These are phyloP conservation scores for Cystoderma amianthinum DNA, from an alignment of 768 basidiomycete genomes.

Conservation along the genomic window DNA sequence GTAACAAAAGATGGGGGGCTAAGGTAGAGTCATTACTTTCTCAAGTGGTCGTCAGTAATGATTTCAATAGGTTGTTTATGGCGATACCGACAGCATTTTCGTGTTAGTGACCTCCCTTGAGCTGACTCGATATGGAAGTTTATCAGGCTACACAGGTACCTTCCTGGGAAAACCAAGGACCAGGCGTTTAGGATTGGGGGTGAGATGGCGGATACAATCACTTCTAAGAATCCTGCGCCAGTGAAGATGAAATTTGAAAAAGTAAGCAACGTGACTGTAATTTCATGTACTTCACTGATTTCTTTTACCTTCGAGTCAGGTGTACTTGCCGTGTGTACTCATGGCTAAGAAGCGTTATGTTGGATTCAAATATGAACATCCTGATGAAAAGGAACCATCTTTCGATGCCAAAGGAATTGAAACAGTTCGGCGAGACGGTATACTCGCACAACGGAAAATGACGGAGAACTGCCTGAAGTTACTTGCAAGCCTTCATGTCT, in stretches of 20 bases:
- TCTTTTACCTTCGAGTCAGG: slow-evolving; percentile 39
- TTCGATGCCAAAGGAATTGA: slow-evolving; percentile 99
- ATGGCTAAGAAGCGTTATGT: slow-evolving; percentile 99
- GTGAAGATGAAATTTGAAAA: slow-evolving; percentile 98
- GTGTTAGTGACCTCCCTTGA: slow-evolving; percentile 30
- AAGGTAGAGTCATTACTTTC: slow-evolving; percentile 35
- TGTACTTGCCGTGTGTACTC: slow-evolving; percentile 91
- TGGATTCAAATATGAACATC: slow-evolving; percentile 88
- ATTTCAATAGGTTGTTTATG: slow-evolving; percentile 76
- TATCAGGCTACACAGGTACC: slow-evolving; percentile 42
- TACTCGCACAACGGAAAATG: slow-evolving; percentile 90
- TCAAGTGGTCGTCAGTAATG: too few relatives aligned
- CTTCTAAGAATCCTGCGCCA: slow-evolving; percentile 80
- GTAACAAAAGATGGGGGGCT: slow-evolving; percentile 80
- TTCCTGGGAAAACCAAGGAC: slow-evolving; percentile 88
- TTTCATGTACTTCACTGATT: background rate
- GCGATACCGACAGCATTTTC: slow-evolving; percentile 96
- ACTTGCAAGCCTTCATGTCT: slow-evolving; percentile 10
- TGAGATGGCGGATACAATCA: slow-evolving; percentile 87
- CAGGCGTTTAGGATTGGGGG: slow-evolving; percentile 91
- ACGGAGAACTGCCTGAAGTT: slow-evolving; percentile 86
- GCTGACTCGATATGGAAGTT: background rate
- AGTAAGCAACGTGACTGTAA: slow-evolving; percentile 45
- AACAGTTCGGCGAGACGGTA: slow-evolving; percentile 89
- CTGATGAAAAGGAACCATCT: slow-evolving; percentile 67